phyloP scores from a whole-genome alignment of 305 asterid genomes.

The Solanum hybrid region DNA sequence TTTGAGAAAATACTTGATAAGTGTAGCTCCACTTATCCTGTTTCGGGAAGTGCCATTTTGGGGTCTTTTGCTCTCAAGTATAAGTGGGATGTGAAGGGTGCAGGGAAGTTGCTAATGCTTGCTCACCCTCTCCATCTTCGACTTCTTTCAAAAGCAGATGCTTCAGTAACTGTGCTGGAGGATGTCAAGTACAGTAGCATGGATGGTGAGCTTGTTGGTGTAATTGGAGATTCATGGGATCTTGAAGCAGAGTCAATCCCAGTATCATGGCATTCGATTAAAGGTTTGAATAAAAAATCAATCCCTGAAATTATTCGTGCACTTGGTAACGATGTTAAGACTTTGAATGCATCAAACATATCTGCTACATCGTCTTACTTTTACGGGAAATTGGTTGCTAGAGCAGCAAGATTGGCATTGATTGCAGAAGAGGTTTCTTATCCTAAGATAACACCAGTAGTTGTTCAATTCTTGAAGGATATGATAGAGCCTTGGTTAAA shows the following conservation, averaged over 20 bases:
- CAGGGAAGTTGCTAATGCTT: conserved; percentile 6
- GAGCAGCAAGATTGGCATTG: conserved; percentile 13
- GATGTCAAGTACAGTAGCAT: conserved; percentile 2
- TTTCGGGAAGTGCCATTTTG: conserved; percentile 1
- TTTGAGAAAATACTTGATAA: conserved; percentile 2
- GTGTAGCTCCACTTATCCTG: background rate
- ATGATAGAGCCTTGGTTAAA: conserved; percentile 14
- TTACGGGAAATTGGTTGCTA: conserved; percentile 6
- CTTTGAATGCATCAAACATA: background rate
- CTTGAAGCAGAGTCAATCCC: background rate
- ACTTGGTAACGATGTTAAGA: conserved; percentile 1
- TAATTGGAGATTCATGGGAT: conserved; percentile 8
- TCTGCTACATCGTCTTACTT: conserved; percentile 11
- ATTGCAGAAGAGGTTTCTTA: conserved; percentile 14
- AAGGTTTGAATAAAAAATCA: conserved; percentile 7
- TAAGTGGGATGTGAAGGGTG: conserved; percentile 4
- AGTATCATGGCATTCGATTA: conserved; percentile 9
- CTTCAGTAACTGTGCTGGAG: background rate
- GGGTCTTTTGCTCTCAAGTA: background rate
- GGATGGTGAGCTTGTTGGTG: conserved; percentile 12
- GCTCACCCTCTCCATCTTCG: conserved; percentile 5
- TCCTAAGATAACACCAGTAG: background rate
- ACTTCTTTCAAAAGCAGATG: background rate
- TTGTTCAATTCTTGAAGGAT: conserved; percentile 7
- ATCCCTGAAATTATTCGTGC: conserved; percentile 9